Percentiles rank a stretch among this genome's conserved stretches.
Conservation (phyloP, 805 yeast genomes). For the Blastobotrys muscicola region DNA sequence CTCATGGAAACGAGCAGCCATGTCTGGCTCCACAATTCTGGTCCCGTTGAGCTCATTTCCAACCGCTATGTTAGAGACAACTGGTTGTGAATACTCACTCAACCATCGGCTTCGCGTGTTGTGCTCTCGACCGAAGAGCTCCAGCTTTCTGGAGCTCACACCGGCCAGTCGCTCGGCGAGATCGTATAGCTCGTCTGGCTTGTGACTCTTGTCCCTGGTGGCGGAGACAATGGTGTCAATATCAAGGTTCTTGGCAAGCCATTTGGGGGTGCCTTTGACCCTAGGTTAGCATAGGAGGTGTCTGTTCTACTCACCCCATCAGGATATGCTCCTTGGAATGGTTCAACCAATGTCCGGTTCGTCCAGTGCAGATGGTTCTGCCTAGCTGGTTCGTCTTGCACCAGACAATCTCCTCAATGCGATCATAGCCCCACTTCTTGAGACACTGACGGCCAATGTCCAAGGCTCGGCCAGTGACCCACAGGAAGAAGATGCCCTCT, state of each 20-base stretch:
- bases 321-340: slow-evolving; percentile 88
- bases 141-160: slow-evolving; percentile 63
- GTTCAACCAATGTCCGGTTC: slow-evolving; percentile 96
- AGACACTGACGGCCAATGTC: slow-evolving; percentile 78
- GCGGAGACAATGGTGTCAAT: slow-evolving; percentile 70
- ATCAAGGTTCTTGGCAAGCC: slow-evolving; percentile 62
- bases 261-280: slow-evolving; percentile 64
- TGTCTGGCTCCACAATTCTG: slow-evolving; percentile 38
- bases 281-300: slow-evolving; percentile 3
- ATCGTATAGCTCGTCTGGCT: slow-evolving; percentile 86
- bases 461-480: slow-evolving; percentile 95
- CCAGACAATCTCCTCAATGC: slow-evolving; percentile 81
- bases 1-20: slow-evolving; percentile 9
- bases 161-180: slow-evolving; percentile 83
- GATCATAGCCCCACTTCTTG: slow-evolving; percentile 70
- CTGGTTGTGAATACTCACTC: slow-evolving; percentile 29
- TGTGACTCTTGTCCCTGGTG: slow-evolving; percentile 81
- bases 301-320: slow-evolving; percentile 43
- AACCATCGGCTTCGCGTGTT: slow-evolving; percentile 88
- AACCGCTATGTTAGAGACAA: slow-evolving; percentile 34
- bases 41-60: slow-evolving; percentile 69
- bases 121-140: slow-evolving; percentile 81
- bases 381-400: slow-evolving; percentile 80
- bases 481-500: slow-evolving; percentile 73
- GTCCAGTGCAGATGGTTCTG: slow-evolving; percentile 85